These are phyloP conservation scores for Lithospermum erythrorhizon DNA, from an alignment of 257 asterid genomes.

Conservation along the genomic window DNA sequence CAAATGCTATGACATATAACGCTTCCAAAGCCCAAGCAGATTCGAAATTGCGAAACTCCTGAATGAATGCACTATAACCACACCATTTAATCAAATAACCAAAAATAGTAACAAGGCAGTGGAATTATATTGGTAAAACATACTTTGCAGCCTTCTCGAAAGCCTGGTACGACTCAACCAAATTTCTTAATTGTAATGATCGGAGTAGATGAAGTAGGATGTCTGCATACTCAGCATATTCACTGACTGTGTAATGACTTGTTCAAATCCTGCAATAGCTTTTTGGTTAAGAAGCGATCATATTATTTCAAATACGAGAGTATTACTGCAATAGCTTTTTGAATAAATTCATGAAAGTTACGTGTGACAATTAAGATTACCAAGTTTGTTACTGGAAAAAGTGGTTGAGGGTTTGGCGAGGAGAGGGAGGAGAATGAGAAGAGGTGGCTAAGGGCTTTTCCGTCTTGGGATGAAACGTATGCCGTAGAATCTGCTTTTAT, in stretches of 20 bases:
- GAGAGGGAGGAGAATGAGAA: slow-evolving; percentile 60
- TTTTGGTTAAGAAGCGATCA: too few species aligned
- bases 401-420: slow-evolving; percentile 83
- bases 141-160: slow-evolving; percentile 89
- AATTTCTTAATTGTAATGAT: slow-evolving; percentile 57
- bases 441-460: slow-evolving; percentile 54
- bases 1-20: slow-evolving; percentile 61
- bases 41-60: slow-evolving; percentile 98
- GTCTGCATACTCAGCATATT: slow-evolving; percentile 62
- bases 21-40: slow-evolving; percentile 97
- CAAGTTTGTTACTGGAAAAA: too few species aligned
- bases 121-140: slow-evolving; percentile 18
- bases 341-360: too few species aligned
- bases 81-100: slow-evolving; percentile 19
- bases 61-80: slow-evolving; percentile 75
- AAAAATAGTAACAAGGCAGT: slow-evolving; percentile 5
- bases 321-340: not conserved
- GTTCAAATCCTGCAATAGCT: slow-evolving; percentile 62
- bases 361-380: too few species aligned
- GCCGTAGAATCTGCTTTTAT: slow-evolving; percentile 64
- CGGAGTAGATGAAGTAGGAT: slow-evolving; percentile 68
- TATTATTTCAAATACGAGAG: too few species aligned
- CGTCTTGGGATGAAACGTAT: slow-evolving; percentile 73
- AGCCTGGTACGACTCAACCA: slow-evolving; percentile 70
- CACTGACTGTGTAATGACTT: slow-evolving; percentile 64